These are phyloP conservation scores for Brettanomyces sp. DNA, from an alignment of 805 yeast genomes.

Conservation along the genomic window DNA sequence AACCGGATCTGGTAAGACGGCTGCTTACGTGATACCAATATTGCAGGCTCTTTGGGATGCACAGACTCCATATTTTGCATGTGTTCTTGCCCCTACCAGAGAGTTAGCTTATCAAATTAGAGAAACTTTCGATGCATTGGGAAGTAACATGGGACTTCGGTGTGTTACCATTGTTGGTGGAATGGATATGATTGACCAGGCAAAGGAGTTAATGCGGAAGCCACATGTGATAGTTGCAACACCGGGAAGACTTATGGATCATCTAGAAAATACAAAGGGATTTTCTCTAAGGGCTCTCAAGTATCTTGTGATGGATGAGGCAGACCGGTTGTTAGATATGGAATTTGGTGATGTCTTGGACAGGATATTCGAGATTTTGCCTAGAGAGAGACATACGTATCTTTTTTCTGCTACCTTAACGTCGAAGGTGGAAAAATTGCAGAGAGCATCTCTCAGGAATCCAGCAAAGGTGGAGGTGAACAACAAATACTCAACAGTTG, in stretches of 20 bases:
- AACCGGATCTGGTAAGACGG: conserved; percentile 97
- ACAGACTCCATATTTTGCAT: conserved; percentile 80
- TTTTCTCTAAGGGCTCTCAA: conserved; percentile 71
- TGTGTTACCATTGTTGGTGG: conserved; percentile 91
- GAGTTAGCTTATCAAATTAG: conserved; percentile 83
- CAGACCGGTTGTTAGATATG: conserved; percentile 90
- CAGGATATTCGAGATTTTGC: conserved; percentile 74
- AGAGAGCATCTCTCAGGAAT: conserved; percentile 79
- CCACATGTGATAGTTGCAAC: conserved; percentile 96
- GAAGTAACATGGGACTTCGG: conserved; percentile 85
- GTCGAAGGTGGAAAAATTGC: conserved; percentile 86
- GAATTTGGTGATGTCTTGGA: conserved; percentile 94
- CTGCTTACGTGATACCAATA: conserved; percentile 95
- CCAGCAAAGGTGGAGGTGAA: conserved; percentile 92
- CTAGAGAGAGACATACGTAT: conserved; percentile 74
- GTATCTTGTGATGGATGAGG: conserved; percentile 91
- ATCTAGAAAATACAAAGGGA: conserved; percentile 85
- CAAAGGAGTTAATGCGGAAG: conserved; percentile 83
- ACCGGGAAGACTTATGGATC: conserved; percentile 84
- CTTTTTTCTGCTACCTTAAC: conserved; percentile 97
- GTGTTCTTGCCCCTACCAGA: conserved; percentile 81
- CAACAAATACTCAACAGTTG: conserved; percentile 84
- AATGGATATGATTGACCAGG: conserved; percentile 97
- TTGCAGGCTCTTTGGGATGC: conserved; percentile 85
- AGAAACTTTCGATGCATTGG: conserved; percentile 91